Conservation (phyloP, 106 monocot species). For the Amphibolis antarctica region DNA sequence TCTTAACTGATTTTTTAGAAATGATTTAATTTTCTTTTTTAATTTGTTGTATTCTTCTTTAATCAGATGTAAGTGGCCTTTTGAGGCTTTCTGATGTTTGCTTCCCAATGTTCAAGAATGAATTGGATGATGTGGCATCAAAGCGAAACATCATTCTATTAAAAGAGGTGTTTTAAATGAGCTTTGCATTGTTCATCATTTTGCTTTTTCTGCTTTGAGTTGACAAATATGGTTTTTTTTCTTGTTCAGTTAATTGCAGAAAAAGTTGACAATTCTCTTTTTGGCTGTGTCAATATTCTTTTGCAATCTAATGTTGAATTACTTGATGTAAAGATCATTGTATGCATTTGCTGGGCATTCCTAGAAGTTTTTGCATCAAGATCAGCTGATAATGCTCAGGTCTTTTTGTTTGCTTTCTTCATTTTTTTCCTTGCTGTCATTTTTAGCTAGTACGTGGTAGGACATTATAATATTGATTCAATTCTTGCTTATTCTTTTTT, state of each 20-base stretch:
- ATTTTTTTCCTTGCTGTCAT: not conserved
- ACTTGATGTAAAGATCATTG: slow-evolving; percentile 35
- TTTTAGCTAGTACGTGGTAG: not conserved
- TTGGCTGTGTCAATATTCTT: slow-evolving; percentile 30
- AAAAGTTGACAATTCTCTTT: slow-evolving; percentile 32
- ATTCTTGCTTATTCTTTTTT: no score
- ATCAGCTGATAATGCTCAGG: slow-evolving; percentile 15
- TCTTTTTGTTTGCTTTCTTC: slow-evolving; percentile 20
- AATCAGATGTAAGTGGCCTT: slow-evolving; percentile 17
- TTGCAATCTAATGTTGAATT: slow-evolving; percentile 23
- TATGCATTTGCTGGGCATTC: slow-evolving; percentile 57
- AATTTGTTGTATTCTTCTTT: not conserved
- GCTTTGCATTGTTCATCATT: not conserved
- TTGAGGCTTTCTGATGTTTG: slow-evolving; percentile 42
- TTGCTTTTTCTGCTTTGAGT: slow-evolving; percentile 2
- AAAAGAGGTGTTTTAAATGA: slow-evolving; percentile 41
- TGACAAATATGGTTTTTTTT: slow-evolving; percentile 2
- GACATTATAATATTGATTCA: no score
- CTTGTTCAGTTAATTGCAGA: slow-evolving; percentile 44
- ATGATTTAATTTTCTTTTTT: slow-evolving; percentile 3
- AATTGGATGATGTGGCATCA: slow-evolving; percentile 40
- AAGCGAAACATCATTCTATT: slow-evolving; percentile 12
- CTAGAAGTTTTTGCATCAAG: slow-evolving; percentile 29
- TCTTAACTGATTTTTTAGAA: no score
- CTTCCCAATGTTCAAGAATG: slow-evolving; percentile 30